phyloP scores from a whole-genome alignment of 129 eudicot species.

The Logfia minima region DNA sequence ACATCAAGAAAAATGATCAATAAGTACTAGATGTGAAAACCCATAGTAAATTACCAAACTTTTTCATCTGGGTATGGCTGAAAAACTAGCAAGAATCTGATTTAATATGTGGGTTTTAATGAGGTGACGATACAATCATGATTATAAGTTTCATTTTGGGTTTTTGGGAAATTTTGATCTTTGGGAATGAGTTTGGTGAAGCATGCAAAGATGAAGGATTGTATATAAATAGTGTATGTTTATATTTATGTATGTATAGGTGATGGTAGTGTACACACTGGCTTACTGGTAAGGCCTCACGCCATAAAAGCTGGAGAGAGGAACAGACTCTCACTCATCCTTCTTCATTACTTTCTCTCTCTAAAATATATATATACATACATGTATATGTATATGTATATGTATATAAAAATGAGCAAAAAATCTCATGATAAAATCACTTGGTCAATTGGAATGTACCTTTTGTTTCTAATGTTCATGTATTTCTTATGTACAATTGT shows the following conservation, averaged over 20 bases:
- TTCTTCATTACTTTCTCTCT: conserved; percentile 49
- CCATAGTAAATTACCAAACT: conserved; percentile 43
- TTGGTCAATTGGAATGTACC: conserved; percentile 7
- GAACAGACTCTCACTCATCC: conserved; percentile 42
- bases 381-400: not conserved
- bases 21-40: conserved; percentile 29
- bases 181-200: conserved; percentile 60
- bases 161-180: conserved; percentile 37
- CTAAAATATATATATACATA: conserved; percentile 21
- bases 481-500: not conserved
- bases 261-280: conserved; percentile 48
- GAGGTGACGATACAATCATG: conserved; percentile 23
- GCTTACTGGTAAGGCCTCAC: conserved; percentile 58
- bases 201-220: conserved; percentile 71
- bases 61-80: conserved; percentile 42
- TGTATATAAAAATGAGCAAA: not conserved
- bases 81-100: conserved; percentile 36
- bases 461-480: not conserved
- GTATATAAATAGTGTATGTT: conserved; percentile 34
- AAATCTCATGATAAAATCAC: conserved; percentile 17
- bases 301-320: conserved; percentile 83
- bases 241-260: conserved; percentile 19
- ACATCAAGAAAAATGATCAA: conserved; percentile 45
- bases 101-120: conserved; percentile 34
- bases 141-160: conserved; percentile 39